Percentiles rank a stretch among this genome's conserved stretches.
These are phyloP conservation scores for Mucor indicus DNA, from an alignment of 371 early-diverging fungal species.

Conservation along the genomic window DNA sequence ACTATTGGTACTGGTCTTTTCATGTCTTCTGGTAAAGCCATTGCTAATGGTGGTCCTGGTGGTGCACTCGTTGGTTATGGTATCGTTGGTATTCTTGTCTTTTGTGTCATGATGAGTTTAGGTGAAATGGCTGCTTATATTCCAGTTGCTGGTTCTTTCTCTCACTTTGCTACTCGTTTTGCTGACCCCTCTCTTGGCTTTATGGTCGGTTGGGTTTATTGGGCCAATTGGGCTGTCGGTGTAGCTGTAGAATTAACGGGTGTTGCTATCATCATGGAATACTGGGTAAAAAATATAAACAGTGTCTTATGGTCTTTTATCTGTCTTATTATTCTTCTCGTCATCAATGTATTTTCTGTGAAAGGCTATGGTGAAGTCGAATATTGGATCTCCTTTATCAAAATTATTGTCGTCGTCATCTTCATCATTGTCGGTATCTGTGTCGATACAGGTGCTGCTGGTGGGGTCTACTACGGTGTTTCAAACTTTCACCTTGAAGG, in stretches of 20 bases:
- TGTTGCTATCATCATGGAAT: constrained; percentile 74
- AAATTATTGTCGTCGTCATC: constrained; percentile 57
- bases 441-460: constrained; percentile 57
- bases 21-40: constrained; percentile 78
- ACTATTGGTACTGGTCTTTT: constrained; percentile 87
- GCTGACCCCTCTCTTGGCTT: constrained; percentile 83
- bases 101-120: constrained; percentile 76
- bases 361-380: constrained; percentile 68
- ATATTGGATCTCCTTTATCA: constrained; percentile 60
- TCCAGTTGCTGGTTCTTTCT: constrained; percentile 84
- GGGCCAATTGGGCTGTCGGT: constrained; percentile 83
- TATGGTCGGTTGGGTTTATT: constrained; percentile 76
- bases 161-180: constrained; percentile 80
- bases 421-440: constrained; percentile 78
- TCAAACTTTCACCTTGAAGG: constrained; percentile 67
- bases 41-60: constrained; percentile 72
- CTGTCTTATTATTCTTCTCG: constrained; percentile 56
- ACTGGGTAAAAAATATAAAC: constrained; percentile 67
- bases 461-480: constrained; percentile 49
- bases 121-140: constrained; percentile 87
- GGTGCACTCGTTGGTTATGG: constrained; percentile 74
- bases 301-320: constrained; percentile 62
- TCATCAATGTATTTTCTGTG: constrained; percentile 64
- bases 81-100: constrained; percentile 81
- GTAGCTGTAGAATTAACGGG: constrained; percentile 81